Evolutionary conservation across 176 grass and related monocot genomes (phyloP), one percentile per base, ranked within the genome.

Genomic region (Eremochloa ophiuroides): DNA sequence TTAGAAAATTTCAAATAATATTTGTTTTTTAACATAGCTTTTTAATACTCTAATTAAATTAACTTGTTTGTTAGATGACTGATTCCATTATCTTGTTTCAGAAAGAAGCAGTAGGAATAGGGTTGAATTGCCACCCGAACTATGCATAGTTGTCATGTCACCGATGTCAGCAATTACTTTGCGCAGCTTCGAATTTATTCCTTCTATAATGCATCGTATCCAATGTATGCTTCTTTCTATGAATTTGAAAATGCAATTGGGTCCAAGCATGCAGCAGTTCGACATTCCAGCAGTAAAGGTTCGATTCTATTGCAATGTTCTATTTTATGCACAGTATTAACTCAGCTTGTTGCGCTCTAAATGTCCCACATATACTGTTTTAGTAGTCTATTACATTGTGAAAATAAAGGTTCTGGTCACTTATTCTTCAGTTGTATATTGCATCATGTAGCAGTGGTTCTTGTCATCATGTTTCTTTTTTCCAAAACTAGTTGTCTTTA

Each of bases 61-160:
- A 6, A 43, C 23, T 67, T 80, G 17, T 14, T 16, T 34, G 8
- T 90, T 17, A n/a, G n/a, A n/a, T n/a, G n/a, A n/a, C n/a, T n/a
- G n/a, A 79, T 53, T 76, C 26, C 8, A 62, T 56, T 76, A 69
- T 70, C 23, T 15, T 67, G 35, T 80, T 83, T 60, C 82, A 89
- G 83, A 83, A 80, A 25, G 23, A 33, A 31, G 42, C 17, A 16
- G 10, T 27, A 35, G 2, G 3, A 23, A 46, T 62, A 3, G 7
- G 50, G 48, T 97, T 78, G 78, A 97, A 71, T 87, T 97, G 80
- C 91, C 91, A 10, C 91, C 94, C 17, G 94, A 97, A 89, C 70
- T 97, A 33, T 97, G 94, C 74, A 87, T 35, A 41, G 62, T 97
- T 33, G 85, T 97, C 73, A 70, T 97, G 81, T 62, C 86, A 29